phyloP scores from a whole-genome alignment of 148 eudicot genomes.

The Rhododendron griersonianum region DNA sequence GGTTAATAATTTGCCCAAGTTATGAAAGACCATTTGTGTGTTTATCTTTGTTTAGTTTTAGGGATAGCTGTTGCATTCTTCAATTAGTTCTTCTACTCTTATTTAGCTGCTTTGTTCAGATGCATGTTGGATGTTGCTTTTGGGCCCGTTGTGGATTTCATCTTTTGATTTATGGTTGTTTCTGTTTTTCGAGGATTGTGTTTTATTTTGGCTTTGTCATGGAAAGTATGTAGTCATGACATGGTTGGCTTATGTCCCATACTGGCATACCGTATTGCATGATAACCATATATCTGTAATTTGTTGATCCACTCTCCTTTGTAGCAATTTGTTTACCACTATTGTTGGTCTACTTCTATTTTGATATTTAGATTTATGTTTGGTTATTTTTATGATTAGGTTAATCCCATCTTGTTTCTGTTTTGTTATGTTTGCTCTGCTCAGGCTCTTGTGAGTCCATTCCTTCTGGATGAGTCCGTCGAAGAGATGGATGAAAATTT shows the following conservation, averaged over 20 bases:
- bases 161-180: background rate
- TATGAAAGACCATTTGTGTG: background rate
- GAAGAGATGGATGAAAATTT: constrained; percentile 37
- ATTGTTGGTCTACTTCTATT: background rate
- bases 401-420: background rate
- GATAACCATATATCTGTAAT: background rate
- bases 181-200: background rate
- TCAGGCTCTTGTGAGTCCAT: constrained; percentile 87
- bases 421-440: constrained; percentile 11
- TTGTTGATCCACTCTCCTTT: background rate
- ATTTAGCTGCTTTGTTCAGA: background rate
- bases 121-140: background rate
- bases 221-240: background rate
- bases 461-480: constrained; percentile 68
- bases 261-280: background rate
- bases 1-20: background rate
- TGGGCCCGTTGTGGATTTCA: background rate
- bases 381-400: background rate
- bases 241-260: background rate
- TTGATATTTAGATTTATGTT: background rate
- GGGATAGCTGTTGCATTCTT: background rate
- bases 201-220: background rate
- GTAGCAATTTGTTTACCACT: background rate
- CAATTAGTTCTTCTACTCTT: background rate
- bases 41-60: background rate